These are phyloP conservation scores for Cyanodermella asteris DNA, from an alignment of 2,329 filamentous ascomycete species.

Conservation along the genomic window DNA sequence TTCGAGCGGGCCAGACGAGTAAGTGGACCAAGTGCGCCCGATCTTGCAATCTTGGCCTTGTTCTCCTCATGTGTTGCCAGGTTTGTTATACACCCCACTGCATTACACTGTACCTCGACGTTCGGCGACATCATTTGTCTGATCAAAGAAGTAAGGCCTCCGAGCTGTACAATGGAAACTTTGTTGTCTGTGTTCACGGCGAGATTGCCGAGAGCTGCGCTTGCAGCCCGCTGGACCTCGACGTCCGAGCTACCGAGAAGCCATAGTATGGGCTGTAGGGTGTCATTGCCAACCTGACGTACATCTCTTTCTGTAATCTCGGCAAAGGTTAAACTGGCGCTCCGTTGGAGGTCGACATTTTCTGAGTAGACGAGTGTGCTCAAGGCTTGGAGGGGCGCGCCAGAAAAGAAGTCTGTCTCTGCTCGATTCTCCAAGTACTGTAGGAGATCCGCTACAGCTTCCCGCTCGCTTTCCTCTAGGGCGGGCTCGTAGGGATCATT, in stretches of 20 bases:
- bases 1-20: constrained; percentile 89
- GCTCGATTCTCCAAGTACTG: constrained; percentile 91
- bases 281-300: constrained; percentile 81
- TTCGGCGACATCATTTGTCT: constrained; percentile 96
- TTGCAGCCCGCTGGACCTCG: constrained; percentile 89
- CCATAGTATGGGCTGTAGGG: constrained; percentile 86
- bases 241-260: constrained; percentile 88
- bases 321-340: constrained; percentile 92
- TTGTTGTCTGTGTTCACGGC: constrained; percentile 98
- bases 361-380: constrained; percentile 96
- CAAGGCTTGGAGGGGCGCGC: constrained; percentile 77
- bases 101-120: constrained; percentile 97
- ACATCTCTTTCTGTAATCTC: constrained; percentile 99
- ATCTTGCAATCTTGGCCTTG: constrained; percentile 94
- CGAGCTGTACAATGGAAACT: constrained; percentile 80
- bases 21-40: constrained; percentile 73
- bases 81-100: constrained; percentile 96
- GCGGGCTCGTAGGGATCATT: constrained; percentile 71
- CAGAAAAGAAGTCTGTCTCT: constrained; percentile 96
- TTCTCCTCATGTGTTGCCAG: constrained; percentile 96
- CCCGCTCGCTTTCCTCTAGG: constrained; percentile 84
- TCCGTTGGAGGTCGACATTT: constrained; percentile 93
- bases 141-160: constrained; percentile 76
- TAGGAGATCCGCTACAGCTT: constrained; percentile 85
- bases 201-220: constrained; percentile 83